Percentiles rank a stretch among this genome's conserved stretches.
phyloP scores from a whole-genome alignment of 805 yeast genomes.

The Saccharomycopsis olivae region DNA sequence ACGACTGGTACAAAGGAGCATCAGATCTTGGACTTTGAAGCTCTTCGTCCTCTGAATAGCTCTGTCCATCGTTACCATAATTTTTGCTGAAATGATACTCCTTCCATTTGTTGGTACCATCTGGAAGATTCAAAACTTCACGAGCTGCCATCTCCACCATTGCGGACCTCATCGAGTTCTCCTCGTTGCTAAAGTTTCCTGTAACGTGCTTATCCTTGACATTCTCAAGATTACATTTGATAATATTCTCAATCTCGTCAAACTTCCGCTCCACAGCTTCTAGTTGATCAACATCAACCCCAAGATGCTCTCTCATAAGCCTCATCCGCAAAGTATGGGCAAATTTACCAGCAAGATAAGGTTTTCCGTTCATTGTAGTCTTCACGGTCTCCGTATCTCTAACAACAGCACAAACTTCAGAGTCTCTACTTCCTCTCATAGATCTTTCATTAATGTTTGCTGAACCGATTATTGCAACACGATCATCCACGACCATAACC shows the following conservation, averaged over 20 bases:
- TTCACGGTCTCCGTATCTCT: conserved; percentile 68
- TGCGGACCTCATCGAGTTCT: conserved; percentile 38
- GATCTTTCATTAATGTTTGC: conserved; percentile 97
- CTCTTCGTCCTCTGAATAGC: conserved; percentile 23
- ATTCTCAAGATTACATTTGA: conserved; percentile 20
- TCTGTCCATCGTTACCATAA: conserved; percentile 9
- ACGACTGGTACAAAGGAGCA: conserved; percentile 36
- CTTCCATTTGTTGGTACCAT: conserved; percentile 41
- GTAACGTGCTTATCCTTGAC: conserved; percentile 29
- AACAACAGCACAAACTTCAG: conserved; percentile 84
- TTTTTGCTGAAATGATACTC: conserved; percentile 11
- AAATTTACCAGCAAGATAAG: conserved; percentile 74
- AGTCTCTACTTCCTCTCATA: conserved; percentile 87
- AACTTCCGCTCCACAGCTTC: conserved; percentile 75
- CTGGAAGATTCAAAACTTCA: conserved; percentile 42
- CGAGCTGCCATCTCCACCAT: conserved; percentile 69
- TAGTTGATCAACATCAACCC: conserved; percentile 80
- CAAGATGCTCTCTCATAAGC: conserved; percentile 93
- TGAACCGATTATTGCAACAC: conserved; percentile 90
- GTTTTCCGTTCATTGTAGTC: conserved; percentile 69
- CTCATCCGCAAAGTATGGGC: conserved; percentile 84
- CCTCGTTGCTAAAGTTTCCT: conserved; percentile 27
- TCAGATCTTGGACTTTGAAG: conserved; percentile 12
- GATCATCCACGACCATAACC: conserved; percentile 82
- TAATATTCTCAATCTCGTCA: conserved; percentile 29